Base-by-base conservation (phyloP, 805 yeast genomes). In the Myxozyma mucilagina region DNA sequence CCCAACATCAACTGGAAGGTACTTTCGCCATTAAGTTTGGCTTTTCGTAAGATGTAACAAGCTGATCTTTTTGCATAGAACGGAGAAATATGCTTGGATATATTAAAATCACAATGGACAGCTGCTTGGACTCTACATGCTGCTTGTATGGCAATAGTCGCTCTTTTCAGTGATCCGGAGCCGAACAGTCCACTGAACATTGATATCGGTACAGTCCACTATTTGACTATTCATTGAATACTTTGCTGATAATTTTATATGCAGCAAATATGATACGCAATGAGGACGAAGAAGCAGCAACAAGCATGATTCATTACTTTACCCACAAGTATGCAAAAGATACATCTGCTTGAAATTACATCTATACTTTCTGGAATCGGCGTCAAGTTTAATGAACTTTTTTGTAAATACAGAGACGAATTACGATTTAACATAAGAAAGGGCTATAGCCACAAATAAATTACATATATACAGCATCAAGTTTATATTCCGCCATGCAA, bases 121-220 rank as follows among this genome's bases (percentile, higher is more conserved):
- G 77, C 79, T 1, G 78, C 78, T 13, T 76, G 78, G 78, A 75
- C 76, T 4, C 60, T 76, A 8, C 68, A 73, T 32, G 68, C 76
- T 11, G 72, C 77, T 3, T 64, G 74, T 49, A 63, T 73, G 34
- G 79, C 79, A 0, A 71, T 76, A 3, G 73, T 71, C 52, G 73
- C 72, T 8, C 69, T 76, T 70, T 70, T 76, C n/a, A 61, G 63
- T 16, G 70, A 67, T 42, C 78, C 79, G 3, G 78, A 72, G 61
- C 75, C 77, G 1, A 71, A 74, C 55, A 67, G 73, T 34, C 79
- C 79, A 16, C 64, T 76, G 34, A 75, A 76, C 57, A 70, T 76
- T 24, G 79, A 76, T 57, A 76, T 77, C 1, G 79, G 78, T 38
- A 59, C 9, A n/a, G 53, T n/a, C 1, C 16, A 2, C n/a, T 9